Conservation (phyloP, 2,329 filamentous ascomycete genomes). For the Aspergillus melleus region DNA sequence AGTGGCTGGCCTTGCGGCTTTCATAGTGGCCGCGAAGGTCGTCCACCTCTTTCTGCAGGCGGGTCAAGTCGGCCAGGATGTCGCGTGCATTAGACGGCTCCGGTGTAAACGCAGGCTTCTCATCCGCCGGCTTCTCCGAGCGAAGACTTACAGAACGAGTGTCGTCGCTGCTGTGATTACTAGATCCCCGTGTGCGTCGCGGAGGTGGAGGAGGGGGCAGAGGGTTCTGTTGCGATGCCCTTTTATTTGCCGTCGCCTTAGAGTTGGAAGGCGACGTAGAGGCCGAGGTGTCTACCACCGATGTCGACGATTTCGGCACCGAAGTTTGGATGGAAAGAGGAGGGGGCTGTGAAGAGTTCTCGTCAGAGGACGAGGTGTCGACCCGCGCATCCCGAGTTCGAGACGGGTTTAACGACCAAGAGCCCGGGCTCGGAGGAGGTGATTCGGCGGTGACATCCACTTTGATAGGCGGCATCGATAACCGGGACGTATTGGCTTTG, state of each 20-base stretch:
- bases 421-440: constrained; percentile 30
- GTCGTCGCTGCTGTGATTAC: constrained; percentile 38
- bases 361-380: constrained; percentile 14
- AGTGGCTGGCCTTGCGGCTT: constrained; percentile 31
- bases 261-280: constrained; percentile 17
- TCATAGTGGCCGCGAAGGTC: constrained; percentile 47
- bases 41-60: constrained; percentile 74
- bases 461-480: constrained; percentile 46
- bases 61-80: constrained; percentile 71
- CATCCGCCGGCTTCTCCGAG: constrained; percentile 23
- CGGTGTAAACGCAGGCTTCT: constrained; percentile 26
- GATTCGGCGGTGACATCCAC: constrained; percentile 39
- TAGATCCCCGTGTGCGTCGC: constrained; percentile 46
- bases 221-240: constrained; percentile 25
- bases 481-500: constrained; percentile 32
- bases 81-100: constrained; percentile 51
- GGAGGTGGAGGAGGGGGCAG: constrained; percentile 50
- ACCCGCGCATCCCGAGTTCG: constrained; percentile 14
- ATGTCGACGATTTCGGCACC: constrained; percentile 7
- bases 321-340: constrained; percentile 5
- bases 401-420: constrained; percentile 23
- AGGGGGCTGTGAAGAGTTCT: constrained; percentile 8
- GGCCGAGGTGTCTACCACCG: constrained; percentile 1
- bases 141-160: constrained; percentile 15
- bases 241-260: constrained; percentile 28